These are phyloP conservation scores for Boletus subparvulus DNA, from an alignment of 768 basidiomycete species.

Conservation along the genomic window DNA sequence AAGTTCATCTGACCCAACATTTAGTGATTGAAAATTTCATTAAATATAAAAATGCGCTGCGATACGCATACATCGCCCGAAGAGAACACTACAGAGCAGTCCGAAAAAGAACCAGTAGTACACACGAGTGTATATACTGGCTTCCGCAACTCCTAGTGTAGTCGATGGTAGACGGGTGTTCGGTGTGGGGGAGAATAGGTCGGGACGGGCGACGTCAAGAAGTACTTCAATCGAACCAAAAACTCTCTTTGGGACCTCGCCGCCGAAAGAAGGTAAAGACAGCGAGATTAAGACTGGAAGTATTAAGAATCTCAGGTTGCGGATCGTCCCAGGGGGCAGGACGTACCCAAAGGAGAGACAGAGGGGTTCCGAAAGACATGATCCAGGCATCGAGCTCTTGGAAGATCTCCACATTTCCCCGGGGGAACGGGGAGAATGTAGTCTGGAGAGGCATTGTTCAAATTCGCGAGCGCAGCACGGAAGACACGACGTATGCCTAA, in stretches of 20 bases:
- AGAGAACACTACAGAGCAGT: background rate
- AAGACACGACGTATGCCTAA: background rate
- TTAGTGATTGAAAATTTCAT: background rate
- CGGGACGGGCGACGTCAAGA: background rate
- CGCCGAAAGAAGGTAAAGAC: slow-evolving; percentile 6
- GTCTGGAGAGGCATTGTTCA: background rate
- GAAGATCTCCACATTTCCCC: background rate
- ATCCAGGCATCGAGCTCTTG: background rate
- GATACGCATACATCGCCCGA: background rate
- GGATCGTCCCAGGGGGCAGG: background rate
- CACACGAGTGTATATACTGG: background rate
- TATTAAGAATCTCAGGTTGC: background rate
- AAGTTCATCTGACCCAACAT: background rate
- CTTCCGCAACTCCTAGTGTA: background rate
- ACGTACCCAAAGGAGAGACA: background rate
- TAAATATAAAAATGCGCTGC: background rate
- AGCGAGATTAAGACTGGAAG: background rate
- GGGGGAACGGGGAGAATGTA: background rate
- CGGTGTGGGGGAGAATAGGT: background rate
- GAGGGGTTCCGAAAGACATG: background rate
- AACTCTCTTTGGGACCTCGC: background rate
- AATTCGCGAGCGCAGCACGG: background rate
- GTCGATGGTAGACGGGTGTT: background rate
- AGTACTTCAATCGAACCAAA: background rate
- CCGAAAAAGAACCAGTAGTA: slow-evolving; percentile 2